phyloP scores from a whole-genome alignment of 2,329 filamentous ascomycete species.

The Colletotrichum musae region DNA sequence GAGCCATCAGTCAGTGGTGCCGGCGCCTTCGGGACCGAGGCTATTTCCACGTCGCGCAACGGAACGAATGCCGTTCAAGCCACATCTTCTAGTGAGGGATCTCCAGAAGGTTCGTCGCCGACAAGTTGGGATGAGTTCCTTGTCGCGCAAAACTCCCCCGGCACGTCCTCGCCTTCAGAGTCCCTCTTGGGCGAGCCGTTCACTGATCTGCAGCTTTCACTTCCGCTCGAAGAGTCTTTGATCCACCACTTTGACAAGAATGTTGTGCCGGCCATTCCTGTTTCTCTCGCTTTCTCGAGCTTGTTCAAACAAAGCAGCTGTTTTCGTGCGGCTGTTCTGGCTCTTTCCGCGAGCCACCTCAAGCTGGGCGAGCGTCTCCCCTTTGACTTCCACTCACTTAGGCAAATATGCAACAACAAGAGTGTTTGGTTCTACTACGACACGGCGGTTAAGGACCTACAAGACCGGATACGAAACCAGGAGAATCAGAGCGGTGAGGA shows the following conservation, averaged over 20 bases:
- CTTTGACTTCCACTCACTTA: not conserved
- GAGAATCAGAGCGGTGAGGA: slow-evolving; percentile 13
- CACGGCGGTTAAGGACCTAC: slow-evolving; percentile 23
- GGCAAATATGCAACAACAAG: slow-evolving; percentile 17
- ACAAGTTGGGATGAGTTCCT: slow-evolving; percentile 26
- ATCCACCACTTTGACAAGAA: slow-evolving; percentile 32
- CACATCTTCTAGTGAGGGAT: not conserved
- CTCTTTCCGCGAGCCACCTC: slow-evolving; percentile 28
- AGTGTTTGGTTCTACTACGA: slow-evolving; percentile 26
- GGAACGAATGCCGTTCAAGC: not conserved
- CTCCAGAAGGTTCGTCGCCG: not conserved
- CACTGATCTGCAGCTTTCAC: slow-evolving; percentile 9
- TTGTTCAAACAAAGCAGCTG: slow-evolving; percentile 26
- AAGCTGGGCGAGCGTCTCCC: slow-evolving; percentile 8
- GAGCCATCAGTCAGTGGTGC: not conserved
- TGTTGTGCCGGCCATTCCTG: slow-evolving; percentile 19
- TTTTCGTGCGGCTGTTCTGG: slow-evolving; percentile 25
- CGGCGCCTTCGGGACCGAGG: not conserved
- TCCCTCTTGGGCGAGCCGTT: slow-evolving; percentile 12
- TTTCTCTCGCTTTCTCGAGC: slow-evolving; percentile 18
- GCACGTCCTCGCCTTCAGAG: not conserved
- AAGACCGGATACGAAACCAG: not conserved
- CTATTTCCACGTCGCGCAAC: not conserved
- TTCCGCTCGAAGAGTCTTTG: slow-evolving; percentile 21
- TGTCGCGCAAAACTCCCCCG: not conserved